Percentiles rank a stretch among this genome's conserved stretches.
phyloP scores from a whole-genome alignment of 2,329 filamentous ascomycete genomes.

The Aspergillus bombycis region DNA sequence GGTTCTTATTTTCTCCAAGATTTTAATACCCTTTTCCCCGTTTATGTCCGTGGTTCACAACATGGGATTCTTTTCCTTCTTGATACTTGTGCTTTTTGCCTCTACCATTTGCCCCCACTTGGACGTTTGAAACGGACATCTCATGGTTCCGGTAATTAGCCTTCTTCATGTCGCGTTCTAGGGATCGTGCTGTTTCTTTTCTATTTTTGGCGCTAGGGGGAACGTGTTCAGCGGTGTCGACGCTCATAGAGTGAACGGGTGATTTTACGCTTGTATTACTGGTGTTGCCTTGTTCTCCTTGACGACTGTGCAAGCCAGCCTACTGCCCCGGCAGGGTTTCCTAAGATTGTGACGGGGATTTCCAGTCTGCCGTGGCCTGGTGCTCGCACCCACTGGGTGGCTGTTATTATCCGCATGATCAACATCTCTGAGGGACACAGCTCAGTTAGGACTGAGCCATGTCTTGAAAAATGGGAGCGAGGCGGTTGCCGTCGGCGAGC shows the following conservation, averaged over 20 bases:
- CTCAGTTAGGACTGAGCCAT: not conserved
- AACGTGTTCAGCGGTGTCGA: conserved; percentile 37
- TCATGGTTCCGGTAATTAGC: conserved; percentile 41
- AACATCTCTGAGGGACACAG: not conserved
- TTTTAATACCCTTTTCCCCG: conserved; percentile 20
- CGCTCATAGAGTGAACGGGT: conserved; percentile 26
- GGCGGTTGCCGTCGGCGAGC: not conserved
- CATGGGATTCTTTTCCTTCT: conserved; percentile 19
- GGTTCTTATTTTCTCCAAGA: not conserved
- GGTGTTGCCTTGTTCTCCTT: conserved; percentile 16
- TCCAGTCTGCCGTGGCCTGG: conserved; percentile 1
- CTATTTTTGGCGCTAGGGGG: conserved; percentile 38
- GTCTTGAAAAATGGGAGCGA: not conserved
- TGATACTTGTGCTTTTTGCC: conserved; percentile 22
- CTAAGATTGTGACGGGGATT: not conserved
- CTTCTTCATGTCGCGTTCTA: conserved; percentile 35
- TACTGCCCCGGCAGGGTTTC: not conserved
- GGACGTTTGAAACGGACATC: conserved; percentile 31
- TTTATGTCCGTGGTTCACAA: conserved; percentile 19
- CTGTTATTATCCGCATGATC: not conserved
- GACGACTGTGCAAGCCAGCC: not conserved
- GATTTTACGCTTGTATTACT: conserved; percentile 21
- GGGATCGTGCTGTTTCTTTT: conserved; percentile 34
- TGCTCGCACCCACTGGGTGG: not conserved
- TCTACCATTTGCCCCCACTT: conserved; percentile 16